A percentile compares a stretch with the other conserved stretches of the same genome.
Evolutionary conservation across 352 stramenopile species (phyloP).

Genomic region (Pythium myriotylum): DNA sequence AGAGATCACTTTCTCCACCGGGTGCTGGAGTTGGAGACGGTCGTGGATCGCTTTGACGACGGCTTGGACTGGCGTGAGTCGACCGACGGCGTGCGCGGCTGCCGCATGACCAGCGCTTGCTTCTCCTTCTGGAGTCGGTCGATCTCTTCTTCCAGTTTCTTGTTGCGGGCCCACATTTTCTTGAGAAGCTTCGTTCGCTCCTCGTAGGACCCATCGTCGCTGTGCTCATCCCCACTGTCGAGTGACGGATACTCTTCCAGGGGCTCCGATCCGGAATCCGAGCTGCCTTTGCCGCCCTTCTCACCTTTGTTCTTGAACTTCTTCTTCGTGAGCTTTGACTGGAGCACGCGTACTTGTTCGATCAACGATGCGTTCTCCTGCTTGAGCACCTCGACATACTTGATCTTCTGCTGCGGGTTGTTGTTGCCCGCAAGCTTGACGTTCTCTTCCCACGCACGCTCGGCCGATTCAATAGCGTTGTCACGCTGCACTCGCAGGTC

Average conservation of each 20-base stretch:
- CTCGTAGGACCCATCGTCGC: constrained; percentile 32
- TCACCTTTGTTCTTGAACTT: constrained; percentile 18
- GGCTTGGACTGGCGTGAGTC: constrained; percentile 14
- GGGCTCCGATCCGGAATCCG: constrained; percentile 15
- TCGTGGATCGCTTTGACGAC: constrained; percentile 13
- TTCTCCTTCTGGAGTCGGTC: constrained; percentile 46
- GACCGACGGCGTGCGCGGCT: constrained; percentile 14
- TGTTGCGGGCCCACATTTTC: constrained; percentile 53
- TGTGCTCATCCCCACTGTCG: constrained; percentile 26
- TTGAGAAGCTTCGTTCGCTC: constrained; percentile 47
- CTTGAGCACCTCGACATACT: constrained; percentile 74
- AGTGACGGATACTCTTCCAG: constrained; percentile 29
- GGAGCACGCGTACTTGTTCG: constrained; percentile 57
- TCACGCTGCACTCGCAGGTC: constrained; percentile 55
- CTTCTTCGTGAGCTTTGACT: constrained; percentile 41
- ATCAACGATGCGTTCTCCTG: constrained; percentile 59
- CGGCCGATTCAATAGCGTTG: constrained; percentile 53
- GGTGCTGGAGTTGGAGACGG: constrained; percentile 4
- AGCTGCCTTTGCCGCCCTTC: constrained; percentile 19
- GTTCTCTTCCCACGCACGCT: constrained; percentile 62
- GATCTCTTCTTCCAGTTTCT: constrained; percentile 52
- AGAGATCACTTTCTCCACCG: constrained; percentile 18
- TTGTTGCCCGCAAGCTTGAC: constrained; percentile 54
- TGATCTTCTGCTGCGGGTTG: constrained; percentile 75
- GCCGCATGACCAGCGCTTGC: constrained; percentile 19